Percentiles rank a stretch among this genome's conserved stretches.
These are phyloP conservation scores for Xylariaceae sp. DNA, from an alignment of 2,329 filamentous ascomycete genomes.

Conservation along the genomic window DNA sequence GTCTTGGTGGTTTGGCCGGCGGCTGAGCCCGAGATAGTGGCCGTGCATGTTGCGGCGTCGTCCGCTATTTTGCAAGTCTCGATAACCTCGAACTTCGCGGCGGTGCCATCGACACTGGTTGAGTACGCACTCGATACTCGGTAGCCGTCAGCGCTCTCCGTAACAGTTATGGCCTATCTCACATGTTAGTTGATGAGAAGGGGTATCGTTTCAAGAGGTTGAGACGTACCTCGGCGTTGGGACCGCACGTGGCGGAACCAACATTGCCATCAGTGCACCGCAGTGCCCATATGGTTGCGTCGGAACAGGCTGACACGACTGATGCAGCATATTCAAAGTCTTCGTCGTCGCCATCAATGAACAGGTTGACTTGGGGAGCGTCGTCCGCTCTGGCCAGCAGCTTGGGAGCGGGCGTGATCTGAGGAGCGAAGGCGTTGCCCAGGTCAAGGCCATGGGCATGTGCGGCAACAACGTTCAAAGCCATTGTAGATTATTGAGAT, in stretches of 20 bases:
- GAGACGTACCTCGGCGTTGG: constrained; percentile 4
- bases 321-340: constrained; percentile 12
- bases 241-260: neutral
- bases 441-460: constrained; percentile 4
- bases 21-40: constrained; percentile 1
- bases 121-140: constrained; percentile 1
- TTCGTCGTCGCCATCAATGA: constrained; percentile 4
- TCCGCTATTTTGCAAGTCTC: constrained; percentile 9
- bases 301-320: constrained; percentile 8
- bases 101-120: neutral
- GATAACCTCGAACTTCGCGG: neutral
- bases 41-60: constrained; percentile 10
- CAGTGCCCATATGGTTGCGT: constrained; percentile 6
- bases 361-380: constrained; percentile 4
- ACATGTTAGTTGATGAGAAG: neutral
- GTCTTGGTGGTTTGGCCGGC: constrained; percentile 3
- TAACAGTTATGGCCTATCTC: constrained; percentile 3
- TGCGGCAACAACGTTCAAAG: constrained; percentile 8
- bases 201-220: neutral
- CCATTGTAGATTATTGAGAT: neutral
- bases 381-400: constrained; percentile 1
- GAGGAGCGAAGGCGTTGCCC: neutral
- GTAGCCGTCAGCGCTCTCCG: constrained; percentile 11
- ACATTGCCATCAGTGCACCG: constrained; percentile 6
- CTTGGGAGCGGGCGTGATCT: neutral